phyloP scores from a whole-genome alignment of 1,284 basidiomycete species.

The Marasmius tenuissimus region DNA sequence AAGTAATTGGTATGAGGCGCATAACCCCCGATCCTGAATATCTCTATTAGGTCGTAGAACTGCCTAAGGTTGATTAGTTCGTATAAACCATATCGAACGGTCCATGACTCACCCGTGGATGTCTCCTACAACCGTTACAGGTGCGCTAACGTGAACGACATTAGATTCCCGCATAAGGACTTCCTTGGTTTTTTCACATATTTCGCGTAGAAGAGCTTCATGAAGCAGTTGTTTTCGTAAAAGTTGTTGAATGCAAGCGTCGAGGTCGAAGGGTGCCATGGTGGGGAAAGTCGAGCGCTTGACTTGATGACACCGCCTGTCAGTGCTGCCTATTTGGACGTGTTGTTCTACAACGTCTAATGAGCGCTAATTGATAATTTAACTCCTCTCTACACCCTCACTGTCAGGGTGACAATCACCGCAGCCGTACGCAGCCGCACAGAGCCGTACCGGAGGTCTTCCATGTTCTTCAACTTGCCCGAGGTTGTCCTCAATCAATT shows the following conservation, averaged over 20 bases:
- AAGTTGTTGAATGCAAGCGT: slow-evolving; percentile 90
- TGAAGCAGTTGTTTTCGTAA: slow-evolving; percentile 91
- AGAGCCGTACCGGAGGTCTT: no score
- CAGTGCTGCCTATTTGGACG: slow-evolving; percentile 29
- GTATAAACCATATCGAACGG: background rate
- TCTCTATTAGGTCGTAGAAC: slow-evolving; percentile 99
- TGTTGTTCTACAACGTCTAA: slow-evolving; percentile 26
- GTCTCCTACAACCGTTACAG: slow-evolving; percentile 99
- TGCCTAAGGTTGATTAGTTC: slow-evolving; percentile 54
- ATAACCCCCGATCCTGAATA: slow-evolving; percentile 97
- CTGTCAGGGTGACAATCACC: no score
- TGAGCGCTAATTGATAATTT: background rate
- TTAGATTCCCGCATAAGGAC: slow-evolving; percentile 99
- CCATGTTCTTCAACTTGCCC: no score
- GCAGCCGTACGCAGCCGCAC: no score
- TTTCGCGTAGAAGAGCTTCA: slow-evolving; percentile 90
- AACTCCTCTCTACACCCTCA: no score
- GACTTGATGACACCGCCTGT: slow-evolving; percentile 17
- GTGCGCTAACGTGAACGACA: slow-evolving; percentile 95
- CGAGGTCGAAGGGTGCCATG: slow-evolving; percentile 93
- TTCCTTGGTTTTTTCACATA: slow-evolving; percentile 98
- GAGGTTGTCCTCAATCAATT: background rate
- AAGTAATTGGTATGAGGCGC: slow-evolving; percentile 97
- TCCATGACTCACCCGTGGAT: slow-evolving; percentile 86
- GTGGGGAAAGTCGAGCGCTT: slow-evolving; percentile 13